Evolutionary conservation across 2,329 filamentous ascomycete species (phyloP).

Genomic region (Intubia oerlemansii): DNA sequence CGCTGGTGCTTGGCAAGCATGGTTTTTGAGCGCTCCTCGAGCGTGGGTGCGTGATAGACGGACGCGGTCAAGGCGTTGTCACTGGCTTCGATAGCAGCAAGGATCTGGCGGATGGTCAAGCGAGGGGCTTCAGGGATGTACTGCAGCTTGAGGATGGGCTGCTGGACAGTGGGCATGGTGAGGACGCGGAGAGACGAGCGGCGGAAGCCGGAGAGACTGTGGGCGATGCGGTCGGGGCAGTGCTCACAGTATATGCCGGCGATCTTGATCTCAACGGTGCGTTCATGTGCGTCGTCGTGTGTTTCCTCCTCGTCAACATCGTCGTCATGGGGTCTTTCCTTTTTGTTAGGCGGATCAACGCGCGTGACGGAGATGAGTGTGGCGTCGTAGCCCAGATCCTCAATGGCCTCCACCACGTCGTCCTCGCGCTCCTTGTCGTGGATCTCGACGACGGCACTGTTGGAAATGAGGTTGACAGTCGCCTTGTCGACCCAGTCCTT

Average conservation of each 20-base stretch:
- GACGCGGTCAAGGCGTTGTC: conserved; percentile 45
- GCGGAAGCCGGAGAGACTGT: conserved; percentile 30
- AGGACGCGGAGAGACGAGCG: conserved; percentile 28
- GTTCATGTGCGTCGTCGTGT: conserved; percentile 10
- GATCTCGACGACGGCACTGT: conserved; percentile 42
- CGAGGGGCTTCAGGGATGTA: conserved; percentile 47
- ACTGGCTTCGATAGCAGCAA: conserved; percentile 41
- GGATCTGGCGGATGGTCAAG: conserved; percentile 57
- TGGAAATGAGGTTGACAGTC: conserved; percentile 42
- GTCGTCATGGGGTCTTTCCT: too few relatives aligned
- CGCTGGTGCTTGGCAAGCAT: conserved; percentile 52
- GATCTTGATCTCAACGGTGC: conserved; percentile 43
- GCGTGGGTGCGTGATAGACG: conserved; percentile 59
- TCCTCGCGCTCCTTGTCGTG: conserved; percentile 21
- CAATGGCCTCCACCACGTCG: conserved; percentile 29
- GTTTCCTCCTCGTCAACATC: background rate
- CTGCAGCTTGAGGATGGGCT: conserved; percentile 46
- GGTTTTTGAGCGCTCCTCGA: conserved; percentile 59
- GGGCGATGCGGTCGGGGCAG: conserved; percentile 38
- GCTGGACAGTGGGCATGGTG: conserved; percentile 30
- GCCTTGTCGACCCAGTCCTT: conserved; percentile 34
- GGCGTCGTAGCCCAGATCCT: conserved; percentile 46
- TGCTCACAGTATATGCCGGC: conserved; percentile 57
- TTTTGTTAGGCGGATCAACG: conserved; percentile 12
- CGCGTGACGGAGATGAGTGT: conserved; percentile 28